phyloP scores from a whole-genome alignment of 495 filamentous ascomycete species.

The Jackrogersella multiformis region DNA sequence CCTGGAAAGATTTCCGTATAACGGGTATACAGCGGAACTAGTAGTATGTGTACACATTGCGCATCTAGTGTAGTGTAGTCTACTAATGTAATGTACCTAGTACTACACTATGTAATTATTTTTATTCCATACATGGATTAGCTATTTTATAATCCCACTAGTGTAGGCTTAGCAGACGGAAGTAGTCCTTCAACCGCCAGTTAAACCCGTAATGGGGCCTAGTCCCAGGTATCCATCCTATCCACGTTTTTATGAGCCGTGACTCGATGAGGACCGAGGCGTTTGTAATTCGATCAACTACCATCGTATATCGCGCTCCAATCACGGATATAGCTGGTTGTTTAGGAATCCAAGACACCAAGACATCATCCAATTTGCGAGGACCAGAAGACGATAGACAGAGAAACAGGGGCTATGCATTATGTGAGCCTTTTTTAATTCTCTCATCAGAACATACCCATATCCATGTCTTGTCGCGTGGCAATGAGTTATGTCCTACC shows the following conservation, averaged over 20 bases:
- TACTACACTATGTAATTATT: no score
- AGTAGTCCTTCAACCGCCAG: neutral
- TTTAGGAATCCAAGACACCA: neutral
- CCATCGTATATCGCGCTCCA: slow-evolving; percentile 30
- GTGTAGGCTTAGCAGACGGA: neutral
- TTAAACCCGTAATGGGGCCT: slow-evolving; percentile 6
- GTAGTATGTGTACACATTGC: no score
- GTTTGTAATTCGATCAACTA: neutral
- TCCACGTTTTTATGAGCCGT: slow-evolving; percentile 2
- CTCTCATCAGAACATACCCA: slow-evolving; percentile 20
- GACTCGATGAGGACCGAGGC: neutral
- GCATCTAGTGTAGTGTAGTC: no score
- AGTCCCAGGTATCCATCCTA: slow-evolving; percentile 1
- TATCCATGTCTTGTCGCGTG: slow-evolving; percentile 27
- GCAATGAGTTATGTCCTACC: slow-evolving; percentile 10
- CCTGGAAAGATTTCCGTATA: neutral
- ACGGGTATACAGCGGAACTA: slow-evolving; percentile 4
- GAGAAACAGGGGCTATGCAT: slow-evolving; percentile 20
- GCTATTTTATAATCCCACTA: no score
- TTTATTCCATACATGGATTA: no score
- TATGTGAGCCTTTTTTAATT: slow-evolving; percentile 44
- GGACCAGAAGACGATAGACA: slow-evolving; percentile 10
- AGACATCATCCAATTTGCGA: slow-evolving; percentile 20
- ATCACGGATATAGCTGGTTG: slow-evolving; percentile 10
- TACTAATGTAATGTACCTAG: no score